A percentile compares a stretch with the other conserved stretches of the same genome.
phyloP scores from a whole-genome alignment of 176 grass and related monocot species.

The Triticum urartu region DNA sequence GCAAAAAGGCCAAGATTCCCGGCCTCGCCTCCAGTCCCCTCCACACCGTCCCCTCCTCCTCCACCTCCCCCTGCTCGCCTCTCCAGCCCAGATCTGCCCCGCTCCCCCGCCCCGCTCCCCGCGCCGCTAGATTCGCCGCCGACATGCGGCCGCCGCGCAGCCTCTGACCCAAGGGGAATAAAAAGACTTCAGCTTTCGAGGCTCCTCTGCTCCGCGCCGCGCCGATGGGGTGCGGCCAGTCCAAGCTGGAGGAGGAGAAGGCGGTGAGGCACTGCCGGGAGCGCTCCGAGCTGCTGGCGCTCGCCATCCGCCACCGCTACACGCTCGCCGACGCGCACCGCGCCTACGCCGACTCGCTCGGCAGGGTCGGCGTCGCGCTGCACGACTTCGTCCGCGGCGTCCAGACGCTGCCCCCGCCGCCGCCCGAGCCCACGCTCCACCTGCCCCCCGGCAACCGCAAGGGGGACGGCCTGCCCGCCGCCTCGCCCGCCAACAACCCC shows the following conservation, averaged over 20 bases:
- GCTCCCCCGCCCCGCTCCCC: not conserved
- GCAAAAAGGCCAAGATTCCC: conserved; percentile 53
- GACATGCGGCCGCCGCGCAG: conserved; percentile 14
- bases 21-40: conserved; percentile 20
- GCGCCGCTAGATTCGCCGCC: conserved; percentile 52
- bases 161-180: not conserved
- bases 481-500: conserved; percentile 1
- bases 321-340: conserved; percentile 82
- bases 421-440: conserved; percentile 50
- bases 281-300: conserved; percentile 53
- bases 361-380: conserved; percentile 47
- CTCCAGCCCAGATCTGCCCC: conserved; percentile 40
- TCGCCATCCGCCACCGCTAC: conserved; percentile 74
- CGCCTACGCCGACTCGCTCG: conserved; percentile 63
- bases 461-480: conserved; percentile 55
- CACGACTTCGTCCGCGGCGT: conserved; percentile 57
- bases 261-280: conserved; percentile 73
- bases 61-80: not conserved
- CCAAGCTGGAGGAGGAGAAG: conserved; percentile 72
- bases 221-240: conserved; percentile 80
- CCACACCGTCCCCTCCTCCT: conserved; percentile 35
- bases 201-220: not conserved
- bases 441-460: conserved; percentile 62
- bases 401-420: conserved; percentile 40
- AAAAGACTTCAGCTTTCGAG: not conserved